Conservation (phyloP, 176 grass and related monocot species). For the Lolium perenne region DNA sequence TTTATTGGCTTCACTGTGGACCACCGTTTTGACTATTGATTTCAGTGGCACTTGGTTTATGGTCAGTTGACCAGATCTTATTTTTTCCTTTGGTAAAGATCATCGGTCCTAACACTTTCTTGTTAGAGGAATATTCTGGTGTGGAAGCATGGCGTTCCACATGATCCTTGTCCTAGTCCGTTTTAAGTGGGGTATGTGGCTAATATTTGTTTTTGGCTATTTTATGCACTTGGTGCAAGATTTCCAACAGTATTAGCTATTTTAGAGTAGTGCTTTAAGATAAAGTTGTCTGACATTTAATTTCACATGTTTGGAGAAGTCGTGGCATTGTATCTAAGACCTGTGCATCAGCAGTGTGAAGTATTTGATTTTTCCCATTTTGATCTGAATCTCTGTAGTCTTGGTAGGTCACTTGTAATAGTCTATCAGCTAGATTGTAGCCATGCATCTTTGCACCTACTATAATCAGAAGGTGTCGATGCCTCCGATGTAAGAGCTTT, state of each 20-base stretch:
- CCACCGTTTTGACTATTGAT: slow-evolving; percentile 48
- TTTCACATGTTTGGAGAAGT: slow-evolving; percentile 31
- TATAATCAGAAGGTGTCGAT: slow-evolving; percentile 1
- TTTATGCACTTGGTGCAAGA: slow-evolving; percentile 36
- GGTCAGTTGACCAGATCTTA: slow-evolving; percentile 51
- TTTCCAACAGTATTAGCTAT: slow-evolving; percentile 29
- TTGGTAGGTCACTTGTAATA: slow-evolving; percentile 3
- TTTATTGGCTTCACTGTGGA: slow-evolving; percentile 48
- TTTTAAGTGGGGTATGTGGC: slow-evolving; percentile 32
- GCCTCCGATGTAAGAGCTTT: slow-evolving; percentile 9
- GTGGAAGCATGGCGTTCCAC: slow-evolving; percentile 24
- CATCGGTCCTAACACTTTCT: slow-evolving; percentile 30
- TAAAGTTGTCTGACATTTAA: slow-evolving; percentile 30
- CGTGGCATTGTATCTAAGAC: slow-evolving; percentile 9
- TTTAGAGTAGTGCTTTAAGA: slow-evolving; percentile 11
- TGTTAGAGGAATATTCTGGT: slow-evolving; percentile 37
- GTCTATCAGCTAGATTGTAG: slow-evolving; percentile 9
- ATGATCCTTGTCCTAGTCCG: slow-evolving; percentile 32
- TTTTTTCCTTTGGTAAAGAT: slow-evolving; percentile 25
- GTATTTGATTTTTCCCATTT: slow-evolving; percentile 31
- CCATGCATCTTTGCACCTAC: slow-evolving; percentile 10
- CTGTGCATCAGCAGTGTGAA: neutral
- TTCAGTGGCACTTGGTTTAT: slow-evolving; percentile 28
- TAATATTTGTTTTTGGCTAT: slow-evolving; percentile 29
- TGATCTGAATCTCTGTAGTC: slow-evolving; percentile 36